Conservation (phyloP, 2,329 filamentous ascomycete species). For the Claviceps paspali region DNA sequence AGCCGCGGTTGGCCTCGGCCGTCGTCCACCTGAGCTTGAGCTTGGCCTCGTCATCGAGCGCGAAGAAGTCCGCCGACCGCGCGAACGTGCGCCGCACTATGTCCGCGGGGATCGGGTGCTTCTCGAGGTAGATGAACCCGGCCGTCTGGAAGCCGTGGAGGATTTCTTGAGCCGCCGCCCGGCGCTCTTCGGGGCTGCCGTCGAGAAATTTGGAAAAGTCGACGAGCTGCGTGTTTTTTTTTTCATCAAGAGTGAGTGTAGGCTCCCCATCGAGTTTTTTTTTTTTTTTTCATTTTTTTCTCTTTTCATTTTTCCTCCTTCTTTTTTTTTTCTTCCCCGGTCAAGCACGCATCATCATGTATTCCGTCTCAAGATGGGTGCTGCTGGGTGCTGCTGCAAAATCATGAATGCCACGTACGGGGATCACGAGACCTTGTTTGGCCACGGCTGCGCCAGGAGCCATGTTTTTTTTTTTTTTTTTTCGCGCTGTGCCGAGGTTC, state of each 20-base stretch:
- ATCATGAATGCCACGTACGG: no score
- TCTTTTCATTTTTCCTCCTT: no score
- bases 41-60: constrained; percentile 46
- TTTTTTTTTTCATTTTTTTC: no score
- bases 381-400: no score
- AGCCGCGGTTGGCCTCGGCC: constrained; percentile 58
- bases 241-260: no score
- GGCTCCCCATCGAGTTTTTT: no score
- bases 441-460: constrained; percentile 28
- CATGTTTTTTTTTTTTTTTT: no score
- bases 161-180: constrained; percentile 53
- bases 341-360: no score
- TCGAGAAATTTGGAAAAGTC: constrained; percentile 59
- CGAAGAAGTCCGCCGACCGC: constrained; percentile 57
- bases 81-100: constrained; percentile 48
- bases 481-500: no score
- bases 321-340: no score
- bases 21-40: constrained; percentile 54
- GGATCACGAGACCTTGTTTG: constrained; percentile 38
- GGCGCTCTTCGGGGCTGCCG: constrained; percentile 44
- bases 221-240: no score
- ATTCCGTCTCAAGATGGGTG: no score
- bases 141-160: constrained; percentile 69
- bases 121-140: constrained; percentile 79
- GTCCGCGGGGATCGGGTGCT: constrained; percentile 52